Base-by-base conservation (phyloP, 768 basidiomycete genomes). In the Termitomyces heimii region DNA sequence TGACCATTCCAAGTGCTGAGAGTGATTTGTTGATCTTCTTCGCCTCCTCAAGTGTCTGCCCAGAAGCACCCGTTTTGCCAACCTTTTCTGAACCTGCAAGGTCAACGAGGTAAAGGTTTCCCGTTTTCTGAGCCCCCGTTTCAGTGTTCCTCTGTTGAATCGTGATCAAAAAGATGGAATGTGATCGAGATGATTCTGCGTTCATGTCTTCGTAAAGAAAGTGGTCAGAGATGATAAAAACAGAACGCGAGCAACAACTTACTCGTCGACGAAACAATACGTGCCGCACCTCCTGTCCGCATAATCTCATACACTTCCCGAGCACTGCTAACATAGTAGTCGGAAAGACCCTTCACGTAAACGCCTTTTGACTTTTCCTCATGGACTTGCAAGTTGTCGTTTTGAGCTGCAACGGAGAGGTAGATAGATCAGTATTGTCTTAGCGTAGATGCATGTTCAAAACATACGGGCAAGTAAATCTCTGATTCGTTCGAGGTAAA, bases 1-100 rank as follows among this genome's bases (percentile, higher is more conserved):
- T 99, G 67, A 99, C 97, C 94, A 98, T 98, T 37, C 97, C 97
- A 61, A 99, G 82, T 12, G 97, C 97, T 18, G 94, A 96, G 28
- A 99, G 76, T 29, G 91, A 94, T 73, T 99, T 99, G 78, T 99
- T 99, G 76, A 99, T 99, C 81, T 99, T 99, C 85, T 99, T 99
- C 14, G 97, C 97, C 73, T 99, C 97, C 72, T 99, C 97, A 8
- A 99, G 76, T 26, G 97, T 99, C 71, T 99, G 98, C 1, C 97
- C 97, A 2, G 95, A 98, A 51, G 97, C 97, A 20, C 97, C 97
- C 42, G 97, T 99, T 80, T 99, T 99, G 48, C 96, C 96, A 56
- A 99, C 95, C 75, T 99, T 99, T 74, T 99, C 97, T 22, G 94
- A 97, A 65, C 97, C 97, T 55, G 97, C 97, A 62, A 99, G 78